Base-by-base conservation (phyloP, 495 filamentous ascomycete species). In the Podospora comata region DNA sequence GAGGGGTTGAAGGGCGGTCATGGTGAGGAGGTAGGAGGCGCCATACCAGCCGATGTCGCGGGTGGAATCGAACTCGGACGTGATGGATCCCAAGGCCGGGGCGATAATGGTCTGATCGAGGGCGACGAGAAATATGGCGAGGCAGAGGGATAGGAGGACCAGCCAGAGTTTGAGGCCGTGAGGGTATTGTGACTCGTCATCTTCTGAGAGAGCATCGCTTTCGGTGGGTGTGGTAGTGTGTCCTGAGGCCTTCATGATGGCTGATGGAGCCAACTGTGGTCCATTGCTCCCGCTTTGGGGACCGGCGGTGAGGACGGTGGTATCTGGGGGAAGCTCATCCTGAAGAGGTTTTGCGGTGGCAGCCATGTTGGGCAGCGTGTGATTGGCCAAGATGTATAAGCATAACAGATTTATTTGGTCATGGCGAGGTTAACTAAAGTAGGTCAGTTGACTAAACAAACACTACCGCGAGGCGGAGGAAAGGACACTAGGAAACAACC, bases 1-100 rank as follows among this genome's bases (percentile, higher is more conserved):
- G 0, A 71, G 68, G 1, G 82, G 77, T 71, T 86, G 84, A 48
- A 83, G 81, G 0, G 79, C 79, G 19, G 76, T 80, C 60, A 80
- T 67, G 11, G 85, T 83, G 3, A 87, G 66, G 60, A 87, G 79
- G 73, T 80, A 86, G 16, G 82, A 80, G 9, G 79, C 72, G 7
- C 82, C 84, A 67, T 87, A 48, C 83, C 84, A 71, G 78, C 81
- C 60, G 57, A 80, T 71, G 81, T 87, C 68, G 78, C 82, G 54
- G 74, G 74, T 67, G 56, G 72, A 73, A 26, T 67, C 20, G 65
- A 76, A 80, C 62, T 77, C 71, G 54, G 60, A 67, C 6, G 78
- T 79, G 66, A 80, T 78, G 30, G 69, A 68, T 27, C 74, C 83
- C 32, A 87, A 79, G 5, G 86, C 82, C 11, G 85, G 85, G 2